Conservation (phyloP, 208 protist genomes). For the Kentomonas sorsogonicus region DNA sequence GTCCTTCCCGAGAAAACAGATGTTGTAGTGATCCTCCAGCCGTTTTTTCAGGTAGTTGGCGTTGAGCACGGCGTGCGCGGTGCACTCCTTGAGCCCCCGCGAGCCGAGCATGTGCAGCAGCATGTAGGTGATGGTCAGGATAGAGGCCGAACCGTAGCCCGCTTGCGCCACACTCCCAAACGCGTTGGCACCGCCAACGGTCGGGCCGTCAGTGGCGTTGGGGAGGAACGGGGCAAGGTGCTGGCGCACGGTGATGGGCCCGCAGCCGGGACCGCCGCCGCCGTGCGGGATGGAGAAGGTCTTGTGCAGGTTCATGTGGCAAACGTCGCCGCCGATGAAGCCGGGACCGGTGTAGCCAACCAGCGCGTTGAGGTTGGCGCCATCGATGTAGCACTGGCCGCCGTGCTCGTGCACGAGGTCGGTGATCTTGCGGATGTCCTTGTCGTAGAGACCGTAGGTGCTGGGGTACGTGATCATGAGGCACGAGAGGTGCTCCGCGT, state of each 20-base stretch:
- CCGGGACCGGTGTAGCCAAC: conserved; percentile 94
- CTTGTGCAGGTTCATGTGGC: conserved; percentile 99
- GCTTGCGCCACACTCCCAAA: conserved; percentile 92
- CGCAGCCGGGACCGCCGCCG: conserved; percentile 97
- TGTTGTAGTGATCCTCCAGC: conserved; percentile 92
- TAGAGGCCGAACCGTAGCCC: conserved; percentile 92
- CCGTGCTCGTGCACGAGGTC: conserved; percentile 87
- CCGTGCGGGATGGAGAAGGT: conserved; percentile 97
- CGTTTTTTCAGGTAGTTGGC: conserved; percentile 97
- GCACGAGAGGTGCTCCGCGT: conserved; percentile 89
- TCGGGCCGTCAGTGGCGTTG: conserved; percentile 53
- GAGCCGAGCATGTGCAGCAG: conserved; percentile 95
- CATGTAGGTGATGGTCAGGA: conserved; percentile 95
- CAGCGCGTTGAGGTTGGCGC: conserved; percentile 98
- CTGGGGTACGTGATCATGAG: conserved; percentile 99
- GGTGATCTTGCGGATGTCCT: conserved; percentile 86
- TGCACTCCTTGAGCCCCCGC: conserved; percentile 85
- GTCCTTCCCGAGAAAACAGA: conserved; percentile 87
- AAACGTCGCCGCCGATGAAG: conserved; percentile 96
- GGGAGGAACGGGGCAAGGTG: conserved; percentile 94
- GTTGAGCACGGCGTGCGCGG: conserved; percentile 95
- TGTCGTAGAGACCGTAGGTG: conserved; percentile 97
- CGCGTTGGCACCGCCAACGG: conserved; percentile 47
- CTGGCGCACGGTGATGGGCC: conserved; percentile 93
- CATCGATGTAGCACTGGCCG: conserved; percentile 97